Conservation (phyloP, 305 asterid species). For the Fraxinus sp. region DNA sequence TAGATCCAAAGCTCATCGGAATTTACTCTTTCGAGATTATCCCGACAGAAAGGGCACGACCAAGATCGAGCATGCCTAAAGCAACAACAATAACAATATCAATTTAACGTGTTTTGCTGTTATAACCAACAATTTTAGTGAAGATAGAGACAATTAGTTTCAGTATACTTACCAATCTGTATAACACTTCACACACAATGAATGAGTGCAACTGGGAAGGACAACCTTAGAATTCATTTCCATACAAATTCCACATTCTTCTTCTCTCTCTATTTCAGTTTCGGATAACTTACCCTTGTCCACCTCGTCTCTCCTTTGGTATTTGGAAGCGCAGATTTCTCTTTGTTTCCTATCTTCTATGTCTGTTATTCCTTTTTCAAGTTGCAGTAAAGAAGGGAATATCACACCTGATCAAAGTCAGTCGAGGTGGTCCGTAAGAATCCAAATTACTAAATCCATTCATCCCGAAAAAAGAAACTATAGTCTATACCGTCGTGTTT, state of each 20-base stretch:
- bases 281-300: conserved; percentile 75
- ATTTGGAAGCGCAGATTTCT: conserved; percentile 56
- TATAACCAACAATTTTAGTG: not conserved
- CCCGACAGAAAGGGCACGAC: conserved; percentile 63
- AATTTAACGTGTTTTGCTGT: conserved; percentile 1
- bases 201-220: conserved; percentile 72
- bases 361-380: conserved; percentile 71
- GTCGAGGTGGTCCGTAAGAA: not conserved
- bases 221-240: conserved; percentile 71
- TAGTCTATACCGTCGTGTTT: not conserved
- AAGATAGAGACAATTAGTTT: not conserved
- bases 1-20: conserved; percentile 50
- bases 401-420: conserved; percentile 54
- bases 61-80: conserved; percentile 48
- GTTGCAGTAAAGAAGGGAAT: conserved; percentile 87
- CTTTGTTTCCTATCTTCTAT: conserved; percentile 82
- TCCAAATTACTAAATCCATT: not conserved
- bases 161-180: conserved; percentile 53
- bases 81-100: conserved; percentile 14
- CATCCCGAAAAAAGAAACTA: not conserved
- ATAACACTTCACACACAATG: conserved; percentile 75
- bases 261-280: conserved; percentile 77
- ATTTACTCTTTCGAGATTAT: conserved; percentile 40
- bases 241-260: conserved; percentile 94
- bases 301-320: conserved; percentile 54